These are phyloP conservation scores for Silene conica DNA, from an alignment of 148 eudicot species.

Conservation along the genomic window DNA sequence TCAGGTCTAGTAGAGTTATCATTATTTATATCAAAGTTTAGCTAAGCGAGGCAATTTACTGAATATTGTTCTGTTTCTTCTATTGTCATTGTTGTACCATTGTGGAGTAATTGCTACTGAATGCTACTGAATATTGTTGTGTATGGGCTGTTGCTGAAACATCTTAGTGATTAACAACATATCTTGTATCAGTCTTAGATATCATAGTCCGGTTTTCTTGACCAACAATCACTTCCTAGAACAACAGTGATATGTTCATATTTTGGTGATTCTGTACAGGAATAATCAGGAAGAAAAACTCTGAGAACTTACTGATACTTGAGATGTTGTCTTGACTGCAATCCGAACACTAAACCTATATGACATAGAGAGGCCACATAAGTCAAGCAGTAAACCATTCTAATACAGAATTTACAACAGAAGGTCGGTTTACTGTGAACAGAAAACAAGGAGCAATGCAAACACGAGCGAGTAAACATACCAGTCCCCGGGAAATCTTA, in stretches of 20 bases:
- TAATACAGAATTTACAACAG: neutral
- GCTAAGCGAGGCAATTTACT: too few relatives aligned
- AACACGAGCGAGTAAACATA: conserved; percentile 31
- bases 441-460: neutral
- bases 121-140: too few relatives aligned
- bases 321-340: conserved; percentile 65
- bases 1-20: too few relatives aligned
- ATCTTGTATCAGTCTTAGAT: too few relatives aligned
- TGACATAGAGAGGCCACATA: conserved; percentile 3
- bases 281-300: conserved; percentile 1
- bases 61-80: too few relatives aligned
- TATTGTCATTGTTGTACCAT: too few relatives aligned
- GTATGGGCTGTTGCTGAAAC: too few relatives aligned
- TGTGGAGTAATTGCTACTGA: too few relatives aligned
- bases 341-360: conserved; percentile 75
- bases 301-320: conserved; percentile 51
- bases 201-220: conserved; percentile 74
- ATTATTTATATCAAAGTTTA: too few relatives aligned
- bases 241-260: conserved; percentile 14
- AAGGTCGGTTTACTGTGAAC: neutral
- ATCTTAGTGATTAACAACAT: too few relatives aligned
- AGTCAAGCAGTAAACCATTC: neutral
- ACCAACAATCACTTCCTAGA: conserved; percentile 74
- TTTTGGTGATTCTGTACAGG: neutral
- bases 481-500: conserved; percentile 92